Evolutionary conservation across 768 basidiomycete genomes (phyloP).

Genomic region (Naganishia kalamii): DNA sequence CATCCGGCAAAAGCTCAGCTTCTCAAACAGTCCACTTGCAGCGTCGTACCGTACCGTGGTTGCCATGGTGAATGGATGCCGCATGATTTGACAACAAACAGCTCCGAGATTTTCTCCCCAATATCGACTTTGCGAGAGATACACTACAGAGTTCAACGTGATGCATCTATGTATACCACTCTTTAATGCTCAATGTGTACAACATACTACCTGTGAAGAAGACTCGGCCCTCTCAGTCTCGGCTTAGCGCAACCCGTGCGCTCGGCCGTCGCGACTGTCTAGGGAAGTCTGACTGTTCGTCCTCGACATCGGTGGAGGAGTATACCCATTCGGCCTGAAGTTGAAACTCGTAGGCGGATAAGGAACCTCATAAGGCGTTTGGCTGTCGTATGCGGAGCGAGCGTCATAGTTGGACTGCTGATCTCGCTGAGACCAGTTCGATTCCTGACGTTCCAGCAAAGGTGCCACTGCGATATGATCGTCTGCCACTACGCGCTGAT

Average conservation of each 20-base stretch:
- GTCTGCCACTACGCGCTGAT: slow-evolving; percentile 13
- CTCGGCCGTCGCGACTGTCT: neutral
- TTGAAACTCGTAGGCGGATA: slow-evolving; percentile 15
- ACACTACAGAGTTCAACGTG: too few relatives aligned
- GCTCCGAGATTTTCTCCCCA: too few relatives aligned
- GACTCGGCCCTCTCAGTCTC: neutral
- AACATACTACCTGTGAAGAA: neutral
- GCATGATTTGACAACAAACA: too few relatives aligned
- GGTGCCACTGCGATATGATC: slow-evolving; percentile 19
- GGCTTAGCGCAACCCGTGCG: neutral
- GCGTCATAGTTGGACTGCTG: neutral
- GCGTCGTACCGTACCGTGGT: too few relatives aligned
- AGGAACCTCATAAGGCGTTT: neutral
- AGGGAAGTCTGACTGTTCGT: slow-evolving; percentile 3
- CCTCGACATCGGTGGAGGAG: slow-evolving; percentile 10
- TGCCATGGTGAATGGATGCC: too few relatives aligned
- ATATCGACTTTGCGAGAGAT: too few relatives aligned
- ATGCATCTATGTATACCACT: too few relatives aligned
- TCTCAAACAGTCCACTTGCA: too few relatives aligned
- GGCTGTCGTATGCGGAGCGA: slow-evolving; percentile 5
- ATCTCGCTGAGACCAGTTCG: slow-evolving; percentile 11
- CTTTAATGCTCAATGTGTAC: neutral
- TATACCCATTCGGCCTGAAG: neutral
- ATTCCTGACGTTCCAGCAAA: slow-evolving; percentile 15
- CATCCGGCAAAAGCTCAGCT: too few relatives aligned